phyloP scores from a whole-genome alignment of 306 rosid genomes.

The Biancaea sappan region DNA sequence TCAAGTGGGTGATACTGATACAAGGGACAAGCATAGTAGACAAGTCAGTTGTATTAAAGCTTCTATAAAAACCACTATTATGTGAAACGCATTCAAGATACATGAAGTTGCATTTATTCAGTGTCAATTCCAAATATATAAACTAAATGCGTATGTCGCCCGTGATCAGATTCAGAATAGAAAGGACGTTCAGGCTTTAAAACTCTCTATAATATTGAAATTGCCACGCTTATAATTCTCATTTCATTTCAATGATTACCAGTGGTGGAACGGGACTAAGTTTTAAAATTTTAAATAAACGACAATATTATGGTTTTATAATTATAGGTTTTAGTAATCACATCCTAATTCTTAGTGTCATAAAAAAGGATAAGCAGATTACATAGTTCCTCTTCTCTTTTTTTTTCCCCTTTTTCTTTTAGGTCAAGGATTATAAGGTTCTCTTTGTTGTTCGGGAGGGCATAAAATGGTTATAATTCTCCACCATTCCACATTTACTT shows the following conservation, averaged over 20 bases:
- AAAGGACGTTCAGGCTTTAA: no score
- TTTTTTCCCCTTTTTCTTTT: no score
- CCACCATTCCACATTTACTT: not conserved
- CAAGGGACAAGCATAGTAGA: conserved; percentile 17
- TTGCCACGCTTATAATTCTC: not conserved
- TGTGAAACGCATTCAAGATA: not conserved
- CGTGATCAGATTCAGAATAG: no score
- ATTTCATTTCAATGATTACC: not conserved
- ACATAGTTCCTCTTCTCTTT: no score
- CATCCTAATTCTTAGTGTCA: not conserved
- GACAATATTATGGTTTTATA: not conserved
- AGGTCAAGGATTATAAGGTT: not conserved
- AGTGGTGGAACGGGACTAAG: not conserved
- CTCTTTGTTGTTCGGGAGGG: no score
- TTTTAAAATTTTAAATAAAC: not conserved
- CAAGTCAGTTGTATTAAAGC: conserved; percentile 7
- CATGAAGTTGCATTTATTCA: not conserved
- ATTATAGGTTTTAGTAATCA: not conserved
- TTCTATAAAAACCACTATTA: not conserved
- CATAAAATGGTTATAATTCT: no score
- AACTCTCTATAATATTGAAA: not conserved
- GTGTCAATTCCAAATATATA: not conserved
- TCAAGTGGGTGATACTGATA: conserved; percentile 35
- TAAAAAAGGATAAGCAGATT: no score
- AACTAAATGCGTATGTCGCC: not conserved